Base-by-base conservation (phyloP, 225 moss, liverwort and hornwort species). In the Straminergon stramineum region DNA sequence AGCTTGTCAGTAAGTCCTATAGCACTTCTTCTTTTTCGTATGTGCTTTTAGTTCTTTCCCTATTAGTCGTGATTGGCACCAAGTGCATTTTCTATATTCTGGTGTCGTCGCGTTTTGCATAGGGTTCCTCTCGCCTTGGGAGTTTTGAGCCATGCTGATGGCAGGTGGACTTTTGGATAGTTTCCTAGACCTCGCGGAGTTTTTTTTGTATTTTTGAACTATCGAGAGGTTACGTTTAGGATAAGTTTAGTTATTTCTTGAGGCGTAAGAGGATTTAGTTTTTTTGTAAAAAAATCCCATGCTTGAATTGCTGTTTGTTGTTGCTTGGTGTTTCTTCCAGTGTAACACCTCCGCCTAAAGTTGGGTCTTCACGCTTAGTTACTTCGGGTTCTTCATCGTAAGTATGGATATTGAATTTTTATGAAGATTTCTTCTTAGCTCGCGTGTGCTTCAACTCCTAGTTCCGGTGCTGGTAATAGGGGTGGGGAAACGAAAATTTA, bases 311-410 rank as follows among this genome's bases (percentile, higher is more conserved):
- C 83, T 71, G 91, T 91, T 93, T 79, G 91, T 80, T 85, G 91
- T 91, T 91, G 82, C 89, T 92, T 89, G 89, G 82, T 92, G 90
- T 92, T 85, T 24, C 90, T 93, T 93, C 87, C 94, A 94, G 92
- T 91, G 94, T 91, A 89, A 90, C 88, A 75, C 80, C 85, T 92
- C 91, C 91, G 94, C 92, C 90, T 90, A 90, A 92, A 92, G 66
- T 91, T 80, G 90, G 87, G 89, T 91, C 94, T 64, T 92, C 92
- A 75, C 90, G 91, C 60, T 87, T 94, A 92, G 85, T 89, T 87
- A 61, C 90, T 82, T 87, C 92, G 62, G 89, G 85, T 92, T 60
- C 88, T 90, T 91, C 94, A 92, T 92, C 87, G 91, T 94, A 94
- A 94, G 94, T 94, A 64, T 91, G 87, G 79, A 89, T 90, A 89